These are phyloP conservation scores for Geoglossum cookeanum DNA, from an alignment of 2,329 filamentous ascomycete genomes.

Conservation along the genomic window DNA sequence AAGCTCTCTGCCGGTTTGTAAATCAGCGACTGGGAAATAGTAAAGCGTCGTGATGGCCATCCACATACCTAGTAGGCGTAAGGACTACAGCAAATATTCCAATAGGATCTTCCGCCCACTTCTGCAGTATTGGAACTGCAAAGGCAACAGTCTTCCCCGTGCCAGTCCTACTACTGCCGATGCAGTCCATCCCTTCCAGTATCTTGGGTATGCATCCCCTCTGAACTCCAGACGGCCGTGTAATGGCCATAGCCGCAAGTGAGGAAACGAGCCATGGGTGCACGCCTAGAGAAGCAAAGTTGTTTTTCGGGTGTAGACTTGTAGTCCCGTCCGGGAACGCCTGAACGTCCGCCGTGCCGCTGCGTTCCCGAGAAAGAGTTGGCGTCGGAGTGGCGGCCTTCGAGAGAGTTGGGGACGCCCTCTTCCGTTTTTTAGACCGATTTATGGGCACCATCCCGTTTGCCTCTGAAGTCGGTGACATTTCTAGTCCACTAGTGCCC, in stretches of 20 bases:
- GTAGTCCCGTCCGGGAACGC: not conserved
- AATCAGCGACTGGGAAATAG: not conserved
- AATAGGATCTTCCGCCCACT: slow-evolving; percentile 79
- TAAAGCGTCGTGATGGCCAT: not conserved
- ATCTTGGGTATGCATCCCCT: slow-evolving; percentile 86
- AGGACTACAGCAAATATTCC: slow-evolving; percentile 80
- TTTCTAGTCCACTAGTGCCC: not conserved
- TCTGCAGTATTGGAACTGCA: slow-evolving; percentile 80
- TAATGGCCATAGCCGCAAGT: slow-evolving; percentile 60
- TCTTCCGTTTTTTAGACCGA: not conserved
- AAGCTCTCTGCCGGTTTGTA: slow-evolving; percentile 43
- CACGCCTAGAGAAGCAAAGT: slow-evolving; percentile 54
- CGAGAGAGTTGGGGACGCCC: not conserved
- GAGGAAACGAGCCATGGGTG: slow-evolving; percentile 78
- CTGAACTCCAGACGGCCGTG: slow-evolving; percentile 78
- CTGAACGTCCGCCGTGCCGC: not conserved
- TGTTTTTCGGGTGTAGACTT: slow-evolving; percentile 19
- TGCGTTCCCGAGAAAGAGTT: not conserved
- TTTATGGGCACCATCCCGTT: not conserved
- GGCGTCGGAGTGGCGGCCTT: not conserved
- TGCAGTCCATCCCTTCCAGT: slow-evolving; percentile 76
- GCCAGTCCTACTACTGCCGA: slow-evolving; percentile 84
- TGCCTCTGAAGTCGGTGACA: not conserved
- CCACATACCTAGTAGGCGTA: slow-evolving; percentile 55
- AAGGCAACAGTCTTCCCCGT: slow-evolving; percentile 97